phyloP scores from a whole-genome alignment of 805 yeast species.

The Yarrowia sp. region DNA sequence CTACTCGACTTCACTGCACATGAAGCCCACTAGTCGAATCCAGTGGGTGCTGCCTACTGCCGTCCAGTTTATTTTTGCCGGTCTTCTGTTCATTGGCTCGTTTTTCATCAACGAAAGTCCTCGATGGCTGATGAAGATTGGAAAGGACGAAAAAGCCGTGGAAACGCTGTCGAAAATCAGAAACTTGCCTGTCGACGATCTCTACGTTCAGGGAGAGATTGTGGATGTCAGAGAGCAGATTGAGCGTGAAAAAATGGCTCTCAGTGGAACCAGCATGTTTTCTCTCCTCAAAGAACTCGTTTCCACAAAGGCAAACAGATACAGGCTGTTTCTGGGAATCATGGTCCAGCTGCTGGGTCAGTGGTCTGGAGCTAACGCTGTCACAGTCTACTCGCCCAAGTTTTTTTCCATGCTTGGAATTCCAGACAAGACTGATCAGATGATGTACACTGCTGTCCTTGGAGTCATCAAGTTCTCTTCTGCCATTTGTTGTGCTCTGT shows the following conservation, averaged over 20 bases:
- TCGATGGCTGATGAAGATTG: slow-evolving; percentile 58
- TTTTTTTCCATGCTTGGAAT: slow-evolving; percentile 59
- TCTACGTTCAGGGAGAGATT: slow-evolving; percentile 59
- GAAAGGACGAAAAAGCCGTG: slow-evolving; percentile 54
- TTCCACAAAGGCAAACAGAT: slow-evolving; percentile 50
- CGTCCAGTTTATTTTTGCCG: slow-evolving; percentile 53
- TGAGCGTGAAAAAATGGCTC: slow-evolving; percentile 50
- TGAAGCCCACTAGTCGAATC: slow-evolving; percentile 49
- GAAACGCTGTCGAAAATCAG: slow-evolving; percentile 55
- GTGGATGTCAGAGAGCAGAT: slow-evolving; percentile 60
- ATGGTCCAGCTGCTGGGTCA: slow-evolving; percentile 52
- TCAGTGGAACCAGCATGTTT: slow-evolving; percentile 45
- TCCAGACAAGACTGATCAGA: slow-evolving; percentile 51
- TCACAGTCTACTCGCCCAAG: slow-evolving; percentile 64
- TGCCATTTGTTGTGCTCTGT: slow-evolving; percentile 60
- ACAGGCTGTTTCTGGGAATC: slow-evolving; percentile 56
- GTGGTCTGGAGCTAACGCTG: slow-evolving; percentile 65
- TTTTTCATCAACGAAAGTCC: slow-evolving; percentile 59
- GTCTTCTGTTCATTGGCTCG: slow-evolving; percentile 54
- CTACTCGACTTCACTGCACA: slow-evolving; percentile 60
- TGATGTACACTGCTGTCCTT: slow-evolving; percentile 59
- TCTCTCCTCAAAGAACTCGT: slow-evolving; percentile 52
- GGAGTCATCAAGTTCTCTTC: slow-evolving; percentile 61
- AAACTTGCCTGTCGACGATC: slow-evolving; percentile 57
- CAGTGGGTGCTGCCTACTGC: slow-evolving; percentile 62